phyloP scores from a whole-genome alignment of 305 asterid genomes.

The Andrographis paniculata region DNA sequence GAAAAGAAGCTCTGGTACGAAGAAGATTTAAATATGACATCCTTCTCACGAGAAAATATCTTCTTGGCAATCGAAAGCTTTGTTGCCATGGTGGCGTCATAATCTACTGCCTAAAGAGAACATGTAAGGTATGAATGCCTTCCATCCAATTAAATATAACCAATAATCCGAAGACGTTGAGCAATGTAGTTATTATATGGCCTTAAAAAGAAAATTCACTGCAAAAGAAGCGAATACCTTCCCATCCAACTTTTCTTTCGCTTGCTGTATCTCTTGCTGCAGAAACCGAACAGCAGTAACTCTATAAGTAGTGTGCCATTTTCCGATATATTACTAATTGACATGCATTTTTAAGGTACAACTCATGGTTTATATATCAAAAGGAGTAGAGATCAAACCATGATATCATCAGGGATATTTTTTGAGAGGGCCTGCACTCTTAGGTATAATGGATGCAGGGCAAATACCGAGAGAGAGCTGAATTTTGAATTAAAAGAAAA shows the following conservation, averaged over 20 bases:
- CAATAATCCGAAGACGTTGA: neutral
- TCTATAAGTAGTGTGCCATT: conserved; percentile 3
- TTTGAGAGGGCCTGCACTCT: conserved; percentile 80
- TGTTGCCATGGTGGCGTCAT: conserved; percentile 78
- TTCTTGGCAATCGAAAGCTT: conserved; percentile 87
- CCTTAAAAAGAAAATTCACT: neutral
- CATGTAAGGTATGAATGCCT: too few species aligned
- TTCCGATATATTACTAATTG: conserved; percentile 3
- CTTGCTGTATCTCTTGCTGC: conserved; percentile 72
- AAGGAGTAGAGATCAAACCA: conserved; percentile 32
- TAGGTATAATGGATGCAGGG: conserved; percentile 91
- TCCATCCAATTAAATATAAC: too few species aligned
- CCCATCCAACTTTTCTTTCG: conserved; percentile 51
- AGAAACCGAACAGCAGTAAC: conserved; percentile 11
- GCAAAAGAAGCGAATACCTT: conserved; percentile 43
- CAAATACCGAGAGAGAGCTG: conserved; percentile 98
- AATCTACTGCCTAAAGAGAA: conserved; percentile 77
- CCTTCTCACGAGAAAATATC: conserved; percentile 71
- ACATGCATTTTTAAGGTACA: conserved; percentile 1
- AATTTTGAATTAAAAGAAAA: conserved; percentile 21
- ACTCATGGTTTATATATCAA: neutral
- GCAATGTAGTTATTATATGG: neutral
- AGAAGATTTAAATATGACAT: conserved; percentile 42
- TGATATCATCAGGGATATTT: conserved; percentile 56
- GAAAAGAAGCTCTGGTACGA: conserved; percentile 63